Evolutionary conservation across 352 stramenopile species (phyloP).

Genomic region (Pythium insidiosum): DNA sequence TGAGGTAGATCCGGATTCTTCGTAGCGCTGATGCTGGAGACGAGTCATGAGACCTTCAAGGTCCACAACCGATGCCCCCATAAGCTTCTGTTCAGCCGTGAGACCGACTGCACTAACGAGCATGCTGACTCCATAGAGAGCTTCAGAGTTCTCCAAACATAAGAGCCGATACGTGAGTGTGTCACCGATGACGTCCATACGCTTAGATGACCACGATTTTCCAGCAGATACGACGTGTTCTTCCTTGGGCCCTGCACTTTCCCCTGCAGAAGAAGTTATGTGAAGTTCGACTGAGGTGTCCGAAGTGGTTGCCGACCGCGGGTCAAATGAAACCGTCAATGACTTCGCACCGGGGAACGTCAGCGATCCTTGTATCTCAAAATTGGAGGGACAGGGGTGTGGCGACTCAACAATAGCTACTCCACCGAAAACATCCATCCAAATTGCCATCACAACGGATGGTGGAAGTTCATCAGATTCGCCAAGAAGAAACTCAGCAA

Average conservation of each 20-base stretch:
- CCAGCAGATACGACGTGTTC: too few relatives aligned
- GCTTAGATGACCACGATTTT: constrained; percentile 36
- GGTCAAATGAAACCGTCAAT: constrained; percentile 58
- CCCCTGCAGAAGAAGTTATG: too few relatives aligned
- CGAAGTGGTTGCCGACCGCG: too few relatives aligned
- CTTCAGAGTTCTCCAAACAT: constrained; percentile 45
- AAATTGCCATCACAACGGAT: constrained; percentile 58
- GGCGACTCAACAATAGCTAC: constrained; percentile 47
- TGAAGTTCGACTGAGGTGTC: too few relatives aligned
- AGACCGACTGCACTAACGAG: constrained; percentile 53
- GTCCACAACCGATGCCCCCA: constrained; percentile 25
- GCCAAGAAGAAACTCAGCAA: constrained; percentile 57
- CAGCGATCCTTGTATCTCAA: constrained; percentile 23
- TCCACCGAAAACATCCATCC: constrained; percentile 72
- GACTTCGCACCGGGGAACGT: constrained; percentile 45
- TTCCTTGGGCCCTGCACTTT: too few relatives aligned
- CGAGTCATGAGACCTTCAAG: constrained; percentile 25
- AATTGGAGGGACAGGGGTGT: constrained; percentile 42
- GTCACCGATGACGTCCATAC: constrained; percentile 51
- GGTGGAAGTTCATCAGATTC: constrained; percentile 31
- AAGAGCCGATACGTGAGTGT: constrained; percentile 52
- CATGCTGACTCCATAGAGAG: constrained; percentile 47
- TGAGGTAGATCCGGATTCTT: too few relatives aligned
- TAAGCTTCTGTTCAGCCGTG: constrained; percentile 53
- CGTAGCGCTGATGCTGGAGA: constrained; percentile 4